Percentiles rank a stretch among this genome's conserved stretches.
These are phyloP conservation scores for Massarina eburnea DNA, from an alignment of 2,329 filamentous ascomycete genomes.

Conservation along the genomic window DNA sequence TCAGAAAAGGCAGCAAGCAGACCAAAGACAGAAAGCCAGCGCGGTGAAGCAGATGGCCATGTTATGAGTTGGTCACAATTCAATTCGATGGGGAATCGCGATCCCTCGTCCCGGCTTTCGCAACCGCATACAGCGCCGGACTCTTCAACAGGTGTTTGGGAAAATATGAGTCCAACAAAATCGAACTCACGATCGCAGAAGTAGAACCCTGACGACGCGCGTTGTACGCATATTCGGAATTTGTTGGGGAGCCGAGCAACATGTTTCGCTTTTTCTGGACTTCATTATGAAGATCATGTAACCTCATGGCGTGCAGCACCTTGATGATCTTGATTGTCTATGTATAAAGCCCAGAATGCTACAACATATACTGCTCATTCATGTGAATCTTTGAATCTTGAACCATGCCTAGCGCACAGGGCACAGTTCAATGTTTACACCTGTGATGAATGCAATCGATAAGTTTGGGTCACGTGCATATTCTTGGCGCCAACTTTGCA, in stretches of 20 bases:
- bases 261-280: conserved; percentile 1
- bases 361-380: too few relatives aligned
- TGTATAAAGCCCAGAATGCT: too few relatives aligned
- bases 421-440: too few relatives aligned
- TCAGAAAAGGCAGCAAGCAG: conserved; percentile 1
- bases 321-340: too few relatives aligned
- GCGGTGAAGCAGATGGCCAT: conserved; percentile 8
- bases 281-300: not conserved
- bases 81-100: conserved; percentile 14
- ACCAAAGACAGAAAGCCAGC: conserved; percentile 1
- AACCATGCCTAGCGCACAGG: too few relatives aligned
- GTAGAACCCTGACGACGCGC: not conserved
- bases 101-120: conserved; percentile 12
- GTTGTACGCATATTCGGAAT: too few relatives aligned
- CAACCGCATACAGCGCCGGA: conserved; percentile 16
- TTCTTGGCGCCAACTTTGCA: too few relatives aligned
- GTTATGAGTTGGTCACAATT: conserved; percentile 19
- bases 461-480: too few relatives aligned
- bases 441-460: too few relatives aligned
- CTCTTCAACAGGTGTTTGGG: conserved; percentile 1
- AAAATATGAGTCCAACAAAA: not conserved
- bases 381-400: too few relatives aligned
- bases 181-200: not conserved
- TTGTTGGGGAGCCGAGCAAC: too few relatives aligned
- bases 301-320: too few relatives aligned